phyloP scores from a whole-genome alignment of 2,329 filamentous ascomycete genomes.

The Diplodia mutila region DNA sequence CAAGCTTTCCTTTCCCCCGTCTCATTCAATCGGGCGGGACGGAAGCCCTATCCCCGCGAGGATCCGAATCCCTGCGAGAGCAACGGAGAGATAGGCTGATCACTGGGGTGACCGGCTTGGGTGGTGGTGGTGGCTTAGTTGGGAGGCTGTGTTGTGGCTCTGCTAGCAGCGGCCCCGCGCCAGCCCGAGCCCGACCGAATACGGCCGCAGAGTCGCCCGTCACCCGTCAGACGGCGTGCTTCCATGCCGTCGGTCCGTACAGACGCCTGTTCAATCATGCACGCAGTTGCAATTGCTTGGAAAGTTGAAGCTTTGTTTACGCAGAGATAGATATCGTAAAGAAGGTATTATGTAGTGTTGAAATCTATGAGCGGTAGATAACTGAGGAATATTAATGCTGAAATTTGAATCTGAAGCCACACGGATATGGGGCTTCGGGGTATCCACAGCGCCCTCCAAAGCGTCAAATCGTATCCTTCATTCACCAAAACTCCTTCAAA shows the following conservation, averaged over 20 bases:
- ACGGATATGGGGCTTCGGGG: background rate
- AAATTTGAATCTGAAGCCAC: background rate
- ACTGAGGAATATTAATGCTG: background rate
- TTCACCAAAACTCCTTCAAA: background rate
- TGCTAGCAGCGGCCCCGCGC: background rate
- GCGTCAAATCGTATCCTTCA: background rate
- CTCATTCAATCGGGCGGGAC: background rate
- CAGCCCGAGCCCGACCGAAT: background rate
- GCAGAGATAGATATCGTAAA: background rate
- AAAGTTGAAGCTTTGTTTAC: background rate
- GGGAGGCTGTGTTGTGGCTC: constrained; percentile 17
- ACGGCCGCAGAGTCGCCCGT: background rate
- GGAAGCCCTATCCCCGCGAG: background rate
- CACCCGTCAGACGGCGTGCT: background rate
- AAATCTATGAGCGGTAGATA: background rate
- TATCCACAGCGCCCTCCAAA: background rate
- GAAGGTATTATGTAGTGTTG: background rate
- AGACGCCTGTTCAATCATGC: background rate
- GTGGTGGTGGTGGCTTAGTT: background rate
- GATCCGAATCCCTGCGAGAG: background rate
- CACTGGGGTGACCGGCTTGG: background rate
- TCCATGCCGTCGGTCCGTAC: background rate
- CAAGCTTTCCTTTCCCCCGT: background rate
- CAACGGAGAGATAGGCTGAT: constrained; percentile 3
- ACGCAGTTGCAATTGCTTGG: background rate